Base-by-base conservation (phyloP, 225 moss, liverwort and hornwort genomes). In the Sphagnum tenellum region DNA sequence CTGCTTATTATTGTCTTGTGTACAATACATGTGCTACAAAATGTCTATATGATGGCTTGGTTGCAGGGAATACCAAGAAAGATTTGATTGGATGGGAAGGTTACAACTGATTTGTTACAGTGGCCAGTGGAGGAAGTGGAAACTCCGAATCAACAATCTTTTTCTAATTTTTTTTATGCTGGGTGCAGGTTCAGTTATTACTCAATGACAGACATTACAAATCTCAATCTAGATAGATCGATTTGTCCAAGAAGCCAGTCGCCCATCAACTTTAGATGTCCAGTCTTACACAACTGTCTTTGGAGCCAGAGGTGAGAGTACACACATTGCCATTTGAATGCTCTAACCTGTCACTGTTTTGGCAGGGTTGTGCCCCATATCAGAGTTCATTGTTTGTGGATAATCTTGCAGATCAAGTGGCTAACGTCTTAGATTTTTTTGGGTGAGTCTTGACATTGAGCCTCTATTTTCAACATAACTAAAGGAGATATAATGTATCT, bases 361-460 rank as follows among this genome's bases (percentile, higher is more conserved):
- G 29, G 29, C 29, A 29, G 29, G 29, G 50, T 53, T 12, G 13
- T 77, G 77, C 81, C 12, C 61, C 81, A 13, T 88, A 90, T 47
- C 86, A 89, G 51, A 81, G 81, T 11, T 11, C 71, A 3, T 72
- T 79, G 45, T 85, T 64, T 12, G 84, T 87, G 2, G 88, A 86
- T 70, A 85, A 96, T 66, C 71, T 96, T 63, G 86, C 87, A 8
- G 89, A 92, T 52, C 96, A 96, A 76, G 88, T 92, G 45, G 92
- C 87, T 8, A 90, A 92, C 70, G 83, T 96, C 10, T 61, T 96
- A 63, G 96, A 96, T 72, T 90, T 81, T 51, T 96, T 96, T 46
- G 88, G 92, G 77, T 82, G 56, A 29, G 29, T 29, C 29, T 29
- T 29, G 29, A 29, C 29, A 29, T 29, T 29, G 29, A 29, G 29